phyloP scores from a whole-genome alignment of 768 basidiomycete species.

The Coprinellus aureogranulatus region DNA sequence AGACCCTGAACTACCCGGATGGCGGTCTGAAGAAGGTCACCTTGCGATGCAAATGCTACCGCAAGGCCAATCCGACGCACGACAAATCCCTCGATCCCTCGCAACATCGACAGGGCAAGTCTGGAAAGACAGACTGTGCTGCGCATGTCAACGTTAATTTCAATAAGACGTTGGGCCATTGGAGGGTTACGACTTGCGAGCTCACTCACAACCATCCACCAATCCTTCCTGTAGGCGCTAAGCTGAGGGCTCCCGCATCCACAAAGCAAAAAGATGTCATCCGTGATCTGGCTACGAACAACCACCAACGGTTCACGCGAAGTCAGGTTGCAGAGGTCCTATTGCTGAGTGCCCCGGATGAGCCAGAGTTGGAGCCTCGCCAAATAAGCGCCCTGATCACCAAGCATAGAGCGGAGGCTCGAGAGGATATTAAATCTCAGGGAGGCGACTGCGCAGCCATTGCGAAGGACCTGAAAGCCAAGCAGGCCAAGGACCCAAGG shows the following conservation, averaged over 20 bases:
- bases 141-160: conserved; percentile 23
- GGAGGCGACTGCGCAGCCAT: conserved; percentile 10
- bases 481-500: background rate
- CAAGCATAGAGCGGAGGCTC: conserved; percentile 1
- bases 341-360: too few species aligned
- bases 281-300: conserved; percentile 14
- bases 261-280: too few species aligned
- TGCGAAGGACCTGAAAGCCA: background rate
- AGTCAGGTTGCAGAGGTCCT: conserved; percentile 17
- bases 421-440: background rate
- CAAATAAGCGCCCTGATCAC: conserved; percentile 19
- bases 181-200: conserved; percentile 14
- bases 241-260: too few species aligned
- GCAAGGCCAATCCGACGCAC: conserved; percentile 9
- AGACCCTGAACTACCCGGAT: conserved; percentile 11
- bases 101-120: conserved; percentile 17
- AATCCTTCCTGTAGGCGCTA: too few species aligned
- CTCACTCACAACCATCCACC: conserved; percentile 29
- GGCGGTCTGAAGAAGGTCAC: conserved; percentile 14
- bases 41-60: conserved; percentile 18
- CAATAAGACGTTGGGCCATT: conserved; percentile 9
- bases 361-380: conserved; percentile 6
- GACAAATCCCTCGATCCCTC: conserved; percentile 15
- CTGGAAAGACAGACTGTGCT: conserved; percentile 17
- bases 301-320: conserved; percentile 13